These are phyloP conservation scores for Nicotiana tabacum DNA, from an alignment of 257 asterid species.

Conservation along the genomic window DNA sequence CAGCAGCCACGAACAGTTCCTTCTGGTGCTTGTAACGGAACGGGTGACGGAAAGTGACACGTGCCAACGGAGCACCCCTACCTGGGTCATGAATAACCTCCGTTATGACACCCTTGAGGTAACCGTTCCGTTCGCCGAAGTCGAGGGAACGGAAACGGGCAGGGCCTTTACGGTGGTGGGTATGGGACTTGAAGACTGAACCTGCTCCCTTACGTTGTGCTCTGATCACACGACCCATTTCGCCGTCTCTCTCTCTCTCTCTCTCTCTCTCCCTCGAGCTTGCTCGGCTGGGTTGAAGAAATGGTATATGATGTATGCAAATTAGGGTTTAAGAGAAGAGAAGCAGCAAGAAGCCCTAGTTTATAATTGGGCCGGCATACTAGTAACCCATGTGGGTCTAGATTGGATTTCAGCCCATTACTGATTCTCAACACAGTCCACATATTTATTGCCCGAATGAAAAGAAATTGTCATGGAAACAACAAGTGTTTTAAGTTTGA, in stretches of 20 bases:
- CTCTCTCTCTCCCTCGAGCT: background rate
- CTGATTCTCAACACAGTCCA: background rate
- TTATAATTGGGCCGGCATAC: background rate
- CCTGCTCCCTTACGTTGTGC: constrained; percentile 86
- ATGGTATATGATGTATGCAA: background rate
- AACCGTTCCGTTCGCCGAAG: constrained; percentile 82
- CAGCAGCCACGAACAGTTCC: constrained; percentile 74
- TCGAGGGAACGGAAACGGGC: constrained; percentile 69
- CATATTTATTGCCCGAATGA: background rate
- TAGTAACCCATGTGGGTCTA: background rate
- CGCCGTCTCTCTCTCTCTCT: background rate
- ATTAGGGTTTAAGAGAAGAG: background rate
- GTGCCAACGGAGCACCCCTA: constrained; percentile 73
- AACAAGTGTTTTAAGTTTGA: too few species aligned
- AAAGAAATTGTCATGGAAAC: too few species aligned
- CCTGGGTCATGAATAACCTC: constrained; percentile 79
- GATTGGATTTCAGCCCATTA: background rate
- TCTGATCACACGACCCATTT: constrained; percentile 71
- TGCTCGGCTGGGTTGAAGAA: background rate
- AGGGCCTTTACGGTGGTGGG: constrained; percentile 79
- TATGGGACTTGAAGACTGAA: constrained; percentile 66
- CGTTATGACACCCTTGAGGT: constrained; percentile 64
- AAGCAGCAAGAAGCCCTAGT: background rate
- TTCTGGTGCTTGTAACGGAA: constrained; percentile 74
- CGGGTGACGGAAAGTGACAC: constrained; percentile 70